These are phyloP conservation scores for Lecanicillium sp. DNA, from an alignment of 2,329 filamentous ascomycete species.

Conservation along the genomic window DNA sequence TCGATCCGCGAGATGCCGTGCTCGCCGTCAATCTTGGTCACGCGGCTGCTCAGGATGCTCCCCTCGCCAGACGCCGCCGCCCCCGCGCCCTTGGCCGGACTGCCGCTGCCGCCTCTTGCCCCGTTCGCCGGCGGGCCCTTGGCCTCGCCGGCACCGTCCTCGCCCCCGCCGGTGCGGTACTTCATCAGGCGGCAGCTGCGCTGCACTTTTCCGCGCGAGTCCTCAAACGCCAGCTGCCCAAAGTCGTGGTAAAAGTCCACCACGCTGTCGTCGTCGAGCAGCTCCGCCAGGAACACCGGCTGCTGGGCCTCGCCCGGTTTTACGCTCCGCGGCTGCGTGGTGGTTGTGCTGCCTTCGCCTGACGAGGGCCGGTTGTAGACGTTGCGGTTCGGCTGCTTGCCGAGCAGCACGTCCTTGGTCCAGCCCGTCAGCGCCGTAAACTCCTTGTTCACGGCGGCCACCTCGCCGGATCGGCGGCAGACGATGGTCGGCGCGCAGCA, in stretches of 20 bases:
- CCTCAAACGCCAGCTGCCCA: conserved; percentile 83
- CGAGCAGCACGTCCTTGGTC: conserved; percentile 83
- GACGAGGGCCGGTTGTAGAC: conserved; percentile 58
- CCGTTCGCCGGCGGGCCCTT: conserved; percentile 40
- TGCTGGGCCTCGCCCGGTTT: conserved; percentile 51
- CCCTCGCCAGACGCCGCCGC: too few relatives aligned
- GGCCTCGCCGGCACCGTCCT: conserved; percentile 45
- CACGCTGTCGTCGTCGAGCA: conserved; percentile 89
- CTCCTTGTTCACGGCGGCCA: conserved; percentile 94
- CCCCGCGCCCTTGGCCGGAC: conserved; percentile 38
- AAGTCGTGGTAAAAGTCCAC: conserved; percentile 96
- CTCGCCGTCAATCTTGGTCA: conserved; percentile 61
- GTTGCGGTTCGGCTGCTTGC: conserved; percentile 82
- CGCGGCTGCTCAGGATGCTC: conserved; percentile 51
- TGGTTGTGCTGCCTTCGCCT: conserved; percentile 30
- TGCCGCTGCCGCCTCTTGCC: conserved; percentile 27
- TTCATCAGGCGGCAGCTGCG: conserved; percentile 82
- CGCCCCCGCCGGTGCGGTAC: conserved; percentile 69
- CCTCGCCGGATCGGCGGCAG: conserved; percentile 84
- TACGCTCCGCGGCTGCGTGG: conserved; percentile 36
- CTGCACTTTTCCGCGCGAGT: conserved; percentile 78
- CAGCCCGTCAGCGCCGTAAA: conserved; percentile 95
- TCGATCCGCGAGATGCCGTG: conserved; percentile 77
- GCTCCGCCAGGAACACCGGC: conserved; percentile 83
- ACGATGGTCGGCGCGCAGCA: conserved; percentile 88